Evolutionary conservation across 2,329 filamentous ascomycete genomes (phyloP).

Genomic region (Parafenestella ontariensis): DNA sequence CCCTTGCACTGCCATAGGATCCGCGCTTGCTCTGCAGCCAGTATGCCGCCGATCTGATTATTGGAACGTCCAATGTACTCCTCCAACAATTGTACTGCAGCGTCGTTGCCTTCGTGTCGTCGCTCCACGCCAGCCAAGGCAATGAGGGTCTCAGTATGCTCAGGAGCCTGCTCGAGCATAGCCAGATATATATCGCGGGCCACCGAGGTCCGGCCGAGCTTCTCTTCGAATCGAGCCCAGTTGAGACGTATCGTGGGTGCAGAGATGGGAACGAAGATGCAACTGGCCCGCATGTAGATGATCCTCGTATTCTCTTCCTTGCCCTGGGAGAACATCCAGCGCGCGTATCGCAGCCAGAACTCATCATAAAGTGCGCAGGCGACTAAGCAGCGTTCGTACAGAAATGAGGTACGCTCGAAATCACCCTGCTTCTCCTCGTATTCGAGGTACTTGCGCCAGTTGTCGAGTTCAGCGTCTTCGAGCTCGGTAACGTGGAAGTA

Average conservation of each 20-base stretch:
- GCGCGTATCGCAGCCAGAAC: conserved; percentile 95
- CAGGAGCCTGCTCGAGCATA: conserved; percentile 77
- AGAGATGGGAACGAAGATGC: conserved; percentile 85
- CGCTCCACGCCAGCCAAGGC: conserved; percentile 87
- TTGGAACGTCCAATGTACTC: conserved; percentile 77
- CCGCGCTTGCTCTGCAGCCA: conserved; percentile 87
- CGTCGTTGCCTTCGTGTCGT: conserved; percentile 81
- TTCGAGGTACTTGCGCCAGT: conserved; percentile 96
- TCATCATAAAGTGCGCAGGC: conserved; percentile 95
- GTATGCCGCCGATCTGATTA: conserved; percentile 80
- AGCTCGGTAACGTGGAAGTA: conserved; percentile 97
- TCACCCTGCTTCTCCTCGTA: conserved; percentile 90
- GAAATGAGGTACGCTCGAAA: conserved; percentile 74
- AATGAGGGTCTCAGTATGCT: conserved; percentile 85
- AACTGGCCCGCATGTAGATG: conserved; percentile 88
- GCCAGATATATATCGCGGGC: conserved; percentile 85
- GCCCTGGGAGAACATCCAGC: conserved; percentile 81
- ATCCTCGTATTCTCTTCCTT: conserved; percentile 91
- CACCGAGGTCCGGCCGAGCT: conserved; percentile 75
- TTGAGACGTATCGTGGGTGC: conserved; percentile 83
- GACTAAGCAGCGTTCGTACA: conserved; percentile 94
- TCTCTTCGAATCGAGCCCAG: conserved; percentile 95
- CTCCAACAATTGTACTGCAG: conserved; percentile 84
- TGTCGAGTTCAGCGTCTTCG: conserved; percentile 80
- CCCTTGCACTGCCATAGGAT: conserved; percentile 89